Conservation (phyloP, 2,329 filamentous ascomycete species). For the Didymella keratinophila region DNA sequence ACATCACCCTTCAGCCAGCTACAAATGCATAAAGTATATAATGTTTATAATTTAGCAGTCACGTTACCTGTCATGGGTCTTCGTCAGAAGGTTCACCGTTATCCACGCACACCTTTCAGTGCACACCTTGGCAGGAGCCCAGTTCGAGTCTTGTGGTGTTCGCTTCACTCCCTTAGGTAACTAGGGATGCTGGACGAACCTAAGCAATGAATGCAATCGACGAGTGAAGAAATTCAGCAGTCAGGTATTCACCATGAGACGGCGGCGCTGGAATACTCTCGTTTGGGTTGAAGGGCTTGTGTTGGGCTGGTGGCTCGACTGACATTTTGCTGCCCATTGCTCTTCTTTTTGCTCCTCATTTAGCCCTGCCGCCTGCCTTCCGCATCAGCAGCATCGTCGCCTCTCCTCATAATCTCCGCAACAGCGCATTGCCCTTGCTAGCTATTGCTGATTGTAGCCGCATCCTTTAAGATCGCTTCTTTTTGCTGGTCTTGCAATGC, state of each 20-base stretch:
- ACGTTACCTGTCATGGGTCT: conserved; percentile 48
- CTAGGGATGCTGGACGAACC: conserved; percentile 52
- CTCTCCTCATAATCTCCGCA: neutral
- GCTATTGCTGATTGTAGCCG: neutral
- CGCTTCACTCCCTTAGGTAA: conserved; percentile 52
- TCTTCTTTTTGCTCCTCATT: conserved; percentile 16
- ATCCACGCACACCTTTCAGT: conserved; percentile 45
- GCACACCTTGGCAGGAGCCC: conserved; percentile 48
- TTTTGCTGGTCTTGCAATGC: neutral
- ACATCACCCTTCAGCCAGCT: too few species aligned
- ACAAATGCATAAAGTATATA: too few species aligned
- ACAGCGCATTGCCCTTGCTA: neutral
- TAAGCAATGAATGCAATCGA: conserved; percentile 54
- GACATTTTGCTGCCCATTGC: conserved; percentile 37
- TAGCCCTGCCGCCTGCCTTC: neutral
- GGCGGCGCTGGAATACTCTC: conserved; percentile 53
- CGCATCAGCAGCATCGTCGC: neutral
- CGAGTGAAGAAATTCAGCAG: conserved; percentile 55
- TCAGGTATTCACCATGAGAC: conserved; percentile 52
- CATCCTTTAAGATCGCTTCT: neutral
- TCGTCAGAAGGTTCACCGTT: conserved; percentile 45
- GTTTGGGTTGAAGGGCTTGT: conserved; percentile 46
- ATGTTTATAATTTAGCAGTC: neutral
- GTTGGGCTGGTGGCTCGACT: conserved; percentile 50
- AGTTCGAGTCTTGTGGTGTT: conserved; percentile 54